These are phyloP conservation scores for Lentinula sp. DNA, from an alignment of 768 basidiomycete genomes.

Conservation along the genomic window DNA sequence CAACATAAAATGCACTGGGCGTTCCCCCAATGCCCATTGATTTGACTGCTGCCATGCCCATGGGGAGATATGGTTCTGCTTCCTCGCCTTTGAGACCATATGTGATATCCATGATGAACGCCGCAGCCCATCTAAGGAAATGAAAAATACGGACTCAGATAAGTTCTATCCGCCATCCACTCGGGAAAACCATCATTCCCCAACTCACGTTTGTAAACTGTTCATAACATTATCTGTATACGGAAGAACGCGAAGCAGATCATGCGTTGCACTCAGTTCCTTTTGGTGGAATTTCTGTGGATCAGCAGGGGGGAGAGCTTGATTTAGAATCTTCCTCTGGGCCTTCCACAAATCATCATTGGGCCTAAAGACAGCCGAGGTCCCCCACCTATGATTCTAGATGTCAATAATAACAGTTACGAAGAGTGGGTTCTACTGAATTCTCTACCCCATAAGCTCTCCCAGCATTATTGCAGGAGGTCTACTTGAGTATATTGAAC, in stretches of 20 bases:
- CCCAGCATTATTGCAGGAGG: constrained; percentile 9
- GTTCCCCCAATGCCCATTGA: constrained; percentile 6
- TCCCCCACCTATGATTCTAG: constrained; percentile 5
- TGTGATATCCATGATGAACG: constrained; percentile 19
- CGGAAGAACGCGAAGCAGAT: not conserved
- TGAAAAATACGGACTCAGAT: not conserved
- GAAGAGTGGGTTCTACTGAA: not conserved
- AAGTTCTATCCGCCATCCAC: not conserved
- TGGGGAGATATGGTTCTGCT: not conserved
- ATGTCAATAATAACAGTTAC: not conserved
- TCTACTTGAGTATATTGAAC: constrained; percentile 26
- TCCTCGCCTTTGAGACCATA: constrained; percentile 21
- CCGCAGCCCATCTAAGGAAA: constrained; percentile 9
- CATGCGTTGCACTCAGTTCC: not conserved
- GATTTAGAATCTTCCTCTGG: not conserved
- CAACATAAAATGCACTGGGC: constrained; percentile 24
- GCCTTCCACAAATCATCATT: constrained; percentile 3
- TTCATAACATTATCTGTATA: not conserved
- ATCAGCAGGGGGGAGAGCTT: not conserved
- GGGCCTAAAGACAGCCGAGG: not conserved
- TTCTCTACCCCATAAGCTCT: constrained; percentile 8
- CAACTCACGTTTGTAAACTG: not conserved
- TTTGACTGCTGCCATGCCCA: constrained; percentile 12
- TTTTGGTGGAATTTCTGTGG: not conserved
- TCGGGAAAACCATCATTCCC: too few relatives aligned